A percentile compares a stretch with the other conserved stretches of the same genome.
Evolutionary conservation across 371 early-diverging fungal species (phyloP).

Genomic region (Mucor piriformis): DNA sequence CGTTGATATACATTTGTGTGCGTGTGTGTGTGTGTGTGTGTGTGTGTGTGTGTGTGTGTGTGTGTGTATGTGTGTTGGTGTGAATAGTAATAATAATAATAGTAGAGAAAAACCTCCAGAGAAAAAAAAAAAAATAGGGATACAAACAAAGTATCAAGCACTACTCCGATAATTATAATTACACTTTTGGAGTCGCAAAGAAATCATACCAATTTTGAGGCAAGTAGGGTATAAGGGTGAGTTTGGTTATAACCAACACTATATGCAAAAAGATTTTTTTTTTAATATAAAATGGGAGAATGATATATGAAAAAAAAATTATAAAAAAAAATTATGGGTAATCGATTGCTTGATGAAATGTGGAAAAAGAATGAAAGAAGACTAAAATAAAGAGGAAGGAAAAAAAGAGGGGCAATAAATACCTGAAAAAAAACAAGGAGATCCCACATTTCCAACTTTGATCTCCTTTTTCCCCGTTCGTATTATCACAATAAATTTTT

Average conservation of each 20-base stretch:
- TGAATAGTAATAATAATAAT: not conserved
- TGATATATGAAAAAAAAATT: not conserved
- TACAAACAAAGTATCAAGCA: slow-evolving; percentile 29
- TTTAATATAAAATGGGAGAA: not conserved
- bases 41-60: not conserved
- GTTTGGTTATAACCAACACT: slow-evolving; percentile 2
- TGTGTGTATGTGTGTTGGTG: not conserved
- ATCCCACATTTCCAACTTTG: not conserved
- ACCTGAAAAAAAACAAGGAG: not conserved
- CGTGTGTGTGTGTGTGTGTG: not conserved
- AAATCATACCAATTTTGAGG: slow-evolving; percentile 33
- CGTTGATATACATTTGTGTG: slow-evolving; percentile 38
- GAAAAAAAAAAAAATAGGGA: slow-evolving; percentile 7
- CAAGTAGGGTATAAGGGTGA: not conserved
- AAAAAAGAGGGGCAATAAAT: not conserved
- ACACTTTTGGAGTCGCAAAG: slow-evolving; percentile 36
- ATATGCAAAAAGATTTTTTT: not conserved
- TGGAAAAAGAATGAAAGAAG: slow-evolving; percentile 6
- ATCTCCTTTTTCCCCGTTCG: not conserved
- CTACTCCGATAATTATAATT: slow-evolving; percentile 37
- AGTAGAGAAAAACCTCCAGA: not conserved
- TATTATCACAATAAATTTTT: too few species aligned
- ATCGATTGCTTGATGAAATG: slow-evolving; percentile 1
- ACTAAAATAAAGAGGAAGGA: not conserved
- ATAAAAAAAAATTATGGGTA: not conserved